A percentile compares a stretch with the other conserved stretches of the same genome.
Evolutionary conservation across 306 rosid genomes (phyloP).

Genomic region (Ziziphus jujuba): DNA sequence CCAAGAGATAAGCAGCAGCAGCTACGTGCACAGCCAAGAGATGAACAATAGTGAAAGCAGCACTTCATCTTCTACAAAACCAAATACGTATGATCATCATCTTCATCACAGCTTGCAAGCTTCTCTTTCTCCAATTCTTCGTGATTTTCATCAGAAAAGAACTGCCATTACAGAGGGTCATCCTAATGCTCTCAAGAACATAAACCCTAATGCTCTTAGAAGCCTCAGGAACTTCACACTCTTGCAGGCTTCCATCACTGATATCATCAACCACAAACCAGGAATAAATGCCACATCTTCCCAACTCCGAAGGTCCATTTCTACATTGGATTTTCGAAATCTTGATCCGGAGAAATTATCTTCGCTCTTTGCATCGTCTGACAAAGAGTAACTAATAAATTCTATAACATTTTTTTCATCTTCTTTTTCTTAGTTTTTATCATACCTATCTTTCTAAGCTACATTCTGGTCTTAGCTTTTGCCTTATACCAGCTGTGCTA

Average conservation of each 20-base stretch:
- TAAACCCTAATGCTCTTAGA: conserved; percentile 65
- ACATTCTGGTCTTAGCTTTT: conserved; percentile 6
- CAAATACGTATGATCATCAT: conserved; percentile 3
- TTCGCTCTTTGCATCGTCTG: conserved; percentile 24
- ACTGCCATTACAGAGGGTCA: conserved; percentile 66
- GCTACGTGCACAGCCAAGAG: conserved; percentile 22
- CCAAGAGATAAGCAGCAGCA: conserved; percentile 23
- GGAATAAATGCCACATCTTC: conserved; percentile 32
- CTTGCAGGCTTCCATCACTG: conserved; percentile 61
- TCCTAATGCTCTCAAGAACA: conserved; percentile 69
- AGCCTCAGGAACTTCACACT: conserved; percentile 51
- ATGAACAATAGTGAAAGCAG: conserved; percentile 40
- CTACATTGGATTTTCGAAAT: conserved; percentile 51
- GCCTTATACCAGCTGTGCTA: conserved; percentile 5
- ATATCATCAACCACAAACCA: conserved; percentile 48
- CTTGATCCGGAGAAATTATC: conserved; percentile 37
- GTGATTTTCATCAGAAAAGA: conserved; percentile 27
- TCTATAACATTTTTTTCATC: background rate
- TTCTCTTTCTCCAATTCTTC: conserved; percentile 53
- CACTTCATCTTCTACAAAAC: conserved; percentile 43
- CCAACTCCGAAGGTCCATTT: conserved; percentile 51
- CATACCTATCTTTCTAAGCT: background rate
- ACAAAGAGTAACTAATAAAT: conserved; percentile 19
- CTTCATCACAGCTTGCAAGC: conserved; percentile 27
- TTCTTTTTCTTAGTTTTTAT: background rate